Percentiles rank a stretch among this genome's conserved stretches.
Evolutionary conservation across 2,329 filamentous ascomycete genomes (phyloP).

Genomic region (Xylaria sp.): DNA sequence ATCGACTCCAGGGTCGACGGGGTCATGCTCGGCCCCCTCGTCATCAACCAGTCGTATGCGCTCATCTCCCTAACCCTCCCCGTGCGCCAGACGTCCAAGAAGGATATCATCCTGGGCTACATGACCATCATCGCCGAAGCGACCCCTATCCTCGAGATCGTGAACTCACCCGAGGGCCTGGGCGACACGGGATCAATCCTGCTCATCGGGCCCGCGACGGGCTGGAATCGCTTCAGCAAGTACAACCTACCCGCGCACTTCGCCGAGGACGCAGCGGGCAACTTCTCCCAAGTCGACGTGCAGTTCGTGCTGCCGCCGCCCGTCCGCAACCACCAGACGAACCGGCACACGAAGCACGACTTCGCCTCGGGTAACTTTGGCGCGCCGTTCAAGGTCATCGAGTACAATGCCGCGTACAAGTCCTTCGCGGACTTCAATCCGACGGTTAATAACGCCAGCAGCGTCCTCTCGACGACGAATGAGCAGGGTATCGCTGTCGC

Average conservation of each 20-base stretch:
- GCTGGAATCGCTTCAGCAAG: constrained; percentile 58
- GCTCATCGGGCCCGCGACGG: constrained; percentile 61
- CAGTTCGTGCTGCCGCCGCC: constrained; percentile 58
- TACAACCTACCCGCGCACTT: constrained; percentile 42
- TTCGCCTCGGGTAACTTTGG: constrained; percentile 39
- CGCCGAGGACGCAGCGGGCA: constrained; percentile 30
- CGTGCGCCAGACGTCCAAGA: constrained; percentile 61
- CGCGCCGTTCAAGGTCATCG: constrained; percentile 51
- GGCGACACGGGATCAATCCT: constrained; percentile 65
- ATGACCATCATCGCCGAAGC: constrained; percentile 75
- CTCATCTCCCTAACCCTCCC: constrained; percentile 78
- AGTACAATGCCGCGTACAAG: constrained; percentile 58
- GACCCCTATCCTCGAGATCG: constrained; percentile 55
- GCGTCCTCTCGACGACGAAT: constrained; percentile 63
- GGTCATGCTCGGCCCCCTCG: constrained; percentile 71
- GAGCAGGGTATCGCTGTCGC: constrained; percentile 66
- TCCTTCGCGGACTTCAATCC: constrained; percentile 51
- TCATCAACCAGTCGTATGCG: constrained; percentile 66
- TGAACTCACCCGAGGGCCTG: constrained; percentile 62
- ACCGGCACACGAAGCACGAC: constrained; percentile 47
- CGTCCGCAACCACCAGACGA: constrained; percentile 33
- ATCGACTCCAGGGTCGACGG: constrained; percentile 46
- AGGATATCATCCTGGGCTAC: constrained; percentile 68
- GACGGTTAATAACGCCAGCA: constrained; percentile 61
- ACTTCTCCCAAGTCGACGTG: constrained; percentile 43